A percentile compares a stretch with the other conserved stretches of the same genome.
Evolutionary conservation across 2,329 filamentous ascomycete species (phyloP).

Genomic region (Penicillium thymicola): DNA sequence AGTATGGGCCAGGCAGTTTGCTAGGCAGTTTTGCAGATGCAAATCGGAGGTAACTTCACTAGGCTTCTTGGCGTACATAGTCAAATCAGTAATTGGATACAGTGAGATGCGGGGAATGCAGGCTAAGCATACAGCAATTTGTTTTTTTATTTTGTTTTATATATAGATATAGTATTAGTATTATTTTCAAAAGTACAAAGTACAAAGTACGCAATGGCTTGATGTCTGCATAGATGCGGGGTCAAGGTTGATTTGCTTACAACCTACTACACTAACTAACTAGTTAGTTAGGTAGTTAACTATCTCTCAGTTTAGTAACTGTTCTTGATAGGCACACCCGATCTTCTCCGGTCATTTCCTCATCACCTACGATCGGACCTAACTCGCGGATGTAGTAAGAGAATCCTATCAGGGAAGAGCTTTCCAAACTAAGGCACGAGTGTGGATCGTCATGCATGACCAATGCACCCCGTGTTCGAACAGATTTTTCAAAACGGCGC

Average conservation of each 20-base stretch:
- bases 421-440: background rate
- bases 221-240: background rate
- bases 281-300: too few species aligned
- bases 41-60: constrained; percentile 1
- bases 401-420: background rate
- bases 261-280: too few species aligned
- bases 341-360: background rate
- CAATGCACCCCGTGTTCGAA: constrained; percentile 3
- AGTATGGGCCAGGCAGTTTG: background rate
- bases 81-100: background rate
- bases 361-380: background rate
- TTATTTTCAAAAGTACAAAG: background rate
- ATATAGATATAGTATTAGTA: too few species aligned
- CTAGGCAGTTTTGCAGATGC: background rate
- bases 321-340: background rate
- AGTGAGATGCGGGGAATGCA: constrained; percentile 1
- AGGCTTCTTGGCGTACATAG: background rate
- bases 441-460: constrained; percentile 6
- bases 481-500: background rate
- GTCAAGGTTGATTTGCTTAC: background rate
- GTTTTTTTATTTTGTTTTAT: background rate
- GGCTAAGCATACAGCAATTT: background rate
- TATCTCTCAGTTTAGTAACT: background rate
- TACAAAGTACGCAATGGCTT: background rate
- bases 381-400: background rate